Evolutionary conservation across 495 filamentous ascomycete species (phyloP).

Genomic region (Talaromyces thailandensis): DNA sequence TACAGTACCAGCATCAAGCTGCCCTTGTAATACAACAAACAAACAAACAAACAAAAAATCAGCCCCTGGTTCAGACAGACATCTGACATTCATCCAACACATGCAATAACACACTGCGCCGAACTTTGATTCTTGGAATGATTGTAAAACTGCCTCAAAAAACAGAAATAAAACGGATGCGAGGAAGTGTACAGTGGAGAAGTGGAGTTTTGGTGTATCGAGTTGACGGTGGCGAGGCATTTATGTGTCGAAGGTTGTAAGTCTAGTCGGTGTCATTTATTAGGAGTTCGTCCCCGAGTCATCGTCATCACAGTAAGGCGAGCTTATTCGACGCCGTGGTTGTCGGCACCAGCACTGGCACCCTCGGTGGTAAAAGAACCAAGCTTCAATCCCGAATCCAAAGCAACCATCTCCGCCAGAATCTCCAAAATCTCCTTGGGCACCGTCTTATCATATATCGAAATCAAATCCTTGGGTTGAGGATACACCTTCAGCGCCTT

Average conservation of each 20-base stretch:
- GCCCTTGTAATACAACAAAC: slow-evolving; percentile 1
- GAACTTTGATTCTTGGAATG: neutral
- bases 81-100: neutral
- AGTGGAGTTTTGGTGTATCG: slow-evolving; percentile 1
- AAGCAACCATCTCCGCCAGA: slow-evolving; percentile 94
- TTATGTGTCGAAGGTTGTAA: neutral
- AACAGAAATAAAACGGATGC: slow-evolving; percentile 2
- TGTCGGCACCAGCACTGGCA: slow-evolving; percentile 18
- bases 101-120: neutral
- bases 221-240: neutral
- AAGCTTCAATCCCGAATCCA: slow-evolving; percentile 65
- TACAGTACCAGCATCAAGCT: slow-evolving; percentile 6
- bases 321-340: slow-evolving; percentile 32
- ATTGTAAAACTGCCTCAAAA: neutral
- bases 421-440: slow-evolving; percentile 91
- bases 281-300: neutral
- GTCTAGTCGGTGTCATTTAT: neutral
- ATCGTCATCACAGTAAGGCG: neutral
- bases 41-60: neutral
- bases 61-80: neutral
- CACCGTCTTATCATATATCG: slow-evolving; percentile 96
- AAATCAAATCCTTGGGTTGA: slow-evolving; percentile 81
- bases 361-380: slow-evolving; percentile 36
- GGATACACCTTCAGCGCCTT: slow-evolving; percentile 98
- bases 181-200: slow-evolving; percentile 6